These are phyloP conservation scores for Verticillium albo-atrum DNA, from an alignment of 2,329 filamentous ascomycete species.

Conservation along the genomic window DNA sequence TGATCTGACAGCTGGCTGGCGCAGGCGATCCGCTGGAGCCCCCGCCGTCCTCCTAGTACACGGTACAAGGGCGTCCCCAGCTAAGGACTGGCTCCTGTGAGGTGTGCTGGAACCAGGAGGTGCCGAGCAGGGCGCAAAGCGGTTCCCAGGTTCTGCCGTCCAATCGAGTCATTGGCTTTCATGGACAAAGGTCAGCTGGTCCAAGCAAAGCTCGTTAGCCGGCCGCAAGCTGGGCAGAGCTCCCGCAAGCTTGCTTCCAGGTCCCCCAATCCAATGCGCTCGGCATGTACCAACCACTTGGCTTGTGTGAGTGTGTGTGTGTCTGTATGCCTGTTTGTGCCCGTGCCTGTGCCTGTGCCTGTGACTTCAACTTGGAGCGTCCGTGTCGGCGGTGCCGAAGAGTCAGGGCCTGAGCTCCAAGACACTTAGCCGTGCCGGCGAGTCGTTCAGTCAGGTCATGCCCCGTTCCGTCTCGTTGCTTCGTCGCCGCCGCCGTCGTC, in stretches of 20 bases:
- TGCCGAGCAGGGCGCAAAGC: not conserved
- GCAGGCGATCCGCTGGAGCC: not conserved
- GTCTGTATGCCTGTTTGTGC: too few species aligned
- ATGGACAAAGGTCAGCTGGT: conserved; percentile 1
- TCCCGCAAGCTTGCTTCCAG: not conserved
- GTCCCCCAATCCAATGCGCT: not conserved
- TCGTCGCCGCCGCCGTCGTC: not conserved
- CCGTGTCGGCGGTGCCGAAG: not conserved
- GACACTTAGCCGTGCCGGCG: not conserved
- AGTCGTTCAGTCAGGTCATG: not conserved
- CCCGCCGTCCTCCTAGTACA: not conserved
- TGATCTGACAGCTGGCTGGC: not conserved
- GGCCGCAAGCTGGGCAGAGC: not conserved
- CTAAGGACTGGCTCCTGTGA: not conserved
- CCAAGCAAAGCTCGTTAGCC: not conserved
- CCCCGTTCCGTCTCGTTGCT: not conserved
- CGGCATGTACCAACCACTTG: not conserved
- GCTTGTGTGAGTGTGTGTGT: not conserved
- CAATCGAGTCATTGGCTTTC: conserved; percentile 2
- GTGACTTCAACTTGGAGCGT: not conserved
- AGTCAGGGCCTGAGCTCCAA: not conserved
- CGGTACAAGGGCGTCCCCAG: not conserved
- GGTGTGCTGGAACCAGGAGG: not conserved
- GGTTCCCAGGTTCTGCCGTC: conserved; percentile 1
- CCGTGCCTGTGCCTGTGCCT: not conserved